These are phyloP conservation scores for Brassica balearica DNA, from an alignment of 441 rosid species.

Conservation along the genomic window DNA sequence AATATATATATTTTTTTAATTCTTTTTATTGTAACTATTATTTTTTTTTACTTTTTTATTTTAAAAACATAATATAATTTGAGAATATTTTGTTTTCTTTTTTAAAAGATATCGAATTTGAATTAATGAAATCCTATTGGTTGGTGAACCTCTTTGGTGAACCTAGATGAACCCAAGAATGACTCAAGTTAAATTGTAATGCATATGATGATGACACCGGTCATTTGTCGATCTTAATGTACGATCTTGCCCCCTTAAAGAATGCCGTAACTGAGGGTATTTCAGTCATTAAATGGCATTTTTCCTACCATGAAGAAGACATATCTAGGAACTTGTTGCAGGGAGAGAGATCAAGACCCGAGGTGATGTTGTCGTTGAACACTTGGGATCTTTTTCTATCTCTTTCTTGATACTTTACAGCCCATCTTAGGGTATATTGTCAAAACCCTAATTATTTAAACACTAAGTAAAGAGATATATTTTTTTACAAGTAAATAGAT, in stretches of 20 bases:
- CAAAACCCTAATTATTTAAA: slow-evolving; percentile 44
- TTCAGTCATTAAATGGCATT: slow-evolving; percentile 45
- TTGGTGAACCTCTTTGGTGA: too few relatives aligned
- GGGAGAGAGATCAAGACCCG: slow-evolving; percentile 57
- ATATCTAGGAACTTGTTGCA: slow-evolving; percentile 79
- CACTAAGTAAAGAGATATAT: slow-evolving; percentile 19
- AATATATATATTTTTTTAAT: too few relatives aligned
- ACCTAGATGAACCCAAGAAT: too few relatives aligned
- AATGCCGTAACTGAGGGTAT: slow-evolving; percentile 35
- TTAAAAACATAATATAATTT: too few relatives aligned
- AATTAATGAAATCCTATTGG: too few relatives aligned
- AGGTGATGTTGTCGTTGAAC: slow-evolving; percentile 57
- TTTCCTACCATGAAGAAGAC: slow-evolving; percentile 39
- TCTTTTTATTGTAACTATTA: too few relatives aligned
- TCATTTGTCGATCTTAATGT: slow-evolving; percentile 14
- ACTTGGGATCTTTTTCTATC: slow-evolving; percentile 41
- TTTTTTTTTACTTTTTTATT: too few relatives aligned
- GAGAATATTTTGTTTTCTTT: too few relatives aligned
- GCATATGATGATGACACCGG: slow-evolving; percentile 38
- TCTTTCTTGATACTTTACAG: slow-evolving; percentile 38
- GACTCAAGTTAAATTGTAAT: slow-evolving; percentile 15
- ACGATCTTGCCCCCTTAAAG: slow-evolving; percentile 7
- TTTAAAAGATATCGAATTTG: too few relatives aligned
- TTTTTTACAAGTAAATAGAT: not conserved
- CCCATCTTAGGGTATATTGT: slow-evolving; percentile 37